Evolutionary conservation across 2,329 filamentous ascomycete species (phyloP), one percentile per base, ranked within the genome.

Genomic region (Aspergillus sp.): DNA sequence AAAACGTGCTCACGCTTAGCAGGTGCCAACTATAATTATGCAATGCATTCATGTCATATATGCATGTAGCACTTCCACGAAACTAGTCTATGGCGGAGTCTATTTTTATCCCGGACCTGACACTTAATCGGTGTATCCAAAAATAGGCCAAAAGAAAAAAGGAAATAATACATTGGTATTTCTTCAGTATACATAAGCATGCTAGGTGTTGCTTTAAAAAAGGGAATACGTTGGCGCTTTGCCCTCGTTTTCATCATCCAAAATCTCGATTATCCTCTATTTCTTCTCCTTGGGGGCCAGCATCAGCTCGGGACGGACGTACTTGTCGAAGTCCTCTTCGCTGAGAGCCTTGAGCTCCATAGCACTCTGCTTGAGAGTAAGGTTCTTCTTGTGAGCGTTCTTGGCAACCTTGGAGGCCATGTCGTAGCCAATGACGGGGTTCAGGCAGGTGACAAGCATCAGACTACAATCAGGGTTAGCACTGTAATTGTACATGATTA

Each of bases 341-440:
- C 83, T 91, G 55, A 97, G 75, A 37, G 90, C 91, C 57, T 95
- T 81, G 54, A 98, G 80, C 77, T 97, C 88, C 78, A 97, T 83
- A 13, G 93, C 91, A 61, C 86, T 91, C 73, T 95, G 75, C 78
- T 96, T 96, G 46, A 98, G 80, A 26, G 90, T 96, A 40, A 91
- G 73, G 30, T 90, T 90, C 82, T 97, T 97, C 82, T 96, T 96
- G 77, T 98, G 93, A 11, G 93, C 93, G 65, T 98, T 94, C 84
- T 96, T 96, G 62, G 90, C 90, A 26, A 95, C 90, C 77, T 95
- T 95, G 71, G 85, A 90, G 41, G 90, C 90, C 88, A 94, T 94
- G 67, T 96, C 90, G 71, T 96, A 95, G 48, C 90, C 91, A 65
- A 97, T 96, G 70, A 95, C 88, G 57, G 90, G 90, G 79, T 96